A percentile compares a stretch with the other conserved stretches of the same genome.
phyloP scores from a whole-genome alignment of 129 eudicot species.

The Kitagawia praeruptora region DNA sequence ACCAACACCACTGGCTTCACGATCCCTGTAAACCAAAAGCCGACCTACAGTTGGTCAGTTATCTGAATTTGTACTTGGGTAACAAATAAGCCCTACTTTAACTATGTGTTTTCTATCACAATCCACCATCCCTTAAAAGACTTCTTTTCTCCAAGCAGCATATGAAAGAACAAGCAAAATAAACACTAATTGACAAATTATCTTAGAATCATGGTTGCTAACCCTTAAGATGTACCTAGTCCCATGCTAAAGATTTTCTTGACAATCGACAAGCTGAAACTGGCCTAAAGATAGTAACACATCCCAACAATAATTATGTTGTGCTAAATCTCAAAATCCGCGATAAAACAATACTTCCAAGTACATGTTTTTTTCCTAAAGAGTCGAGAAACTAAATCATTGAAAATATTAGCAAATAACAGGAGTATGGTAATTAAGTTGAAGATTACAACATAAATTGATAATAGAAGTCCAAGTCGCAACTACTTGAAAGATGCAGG shows the following conservation, averaged over 20 bases:
- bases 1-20: slow-evolving; percentile 2
- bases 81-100: neutral
- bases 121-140: neutral
- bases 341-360: neutral
- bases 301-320: neutral
- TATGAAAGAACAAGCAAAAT: neutral
- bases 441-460: neutral
- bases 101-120: neutral
- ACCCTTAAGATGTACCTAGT: neutral
- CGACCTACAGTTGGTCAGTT: neutral
- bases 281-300: neutral
- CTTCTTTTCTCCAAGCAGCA: neutral
- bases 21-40: neutral
- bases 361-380: neutral
- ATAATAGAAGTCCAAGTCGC: neutral
- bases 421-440: neutral
- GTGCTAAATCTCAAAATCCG: neutral
- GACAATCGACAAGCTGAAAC: neutral
- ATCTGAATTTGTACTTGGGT: neutral
- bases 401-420: neutral
- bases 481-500: neutral
- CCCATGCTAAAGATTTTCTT: neutral
- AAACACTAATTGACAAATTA: neutral
- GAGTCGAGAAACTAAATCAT: neutral
- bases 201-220: neutral